Conservation (phyloP, 2,329 filamentous ascomycete species). For the Thermomyces lanuginosus region DNA sequence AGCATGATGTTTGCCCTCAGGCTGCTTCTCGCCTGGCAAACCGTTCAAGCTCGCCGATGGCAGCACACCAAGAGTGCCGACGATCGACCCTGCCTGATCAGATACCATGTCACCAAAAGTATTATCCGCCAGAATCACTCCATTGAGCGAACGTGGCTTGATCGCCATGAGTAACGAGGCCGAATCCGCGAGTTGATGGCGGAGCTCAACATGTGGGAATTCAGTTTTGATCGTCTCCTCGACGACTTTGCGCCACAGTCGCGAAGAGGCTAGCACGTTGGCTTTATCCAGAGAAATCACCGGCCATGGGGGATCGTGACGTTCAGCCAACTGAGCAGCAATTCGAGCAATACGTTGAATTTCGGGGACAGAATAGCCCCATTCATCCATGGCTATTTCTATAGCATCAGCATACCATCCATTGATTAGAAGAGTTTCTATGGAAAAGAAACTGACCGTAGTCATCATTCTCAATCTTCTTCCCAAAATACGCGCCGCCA, state of each 20-base stretch:
- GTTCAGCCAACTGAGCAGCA: constrained; percentile 59
- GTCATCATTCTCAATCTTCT: constrained; percentile 21
- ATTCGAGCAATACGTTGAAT: constrained; percentile 68
- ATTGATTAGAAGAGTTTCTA: not conserved
- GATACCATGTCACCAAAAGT: constrained; percentile 86
- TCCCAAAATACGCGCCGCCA: constrained; percentile 27
- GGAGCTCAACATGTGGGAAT: constrained; percentile 64
- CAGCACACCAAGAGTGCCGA: constrained; percentile 67
- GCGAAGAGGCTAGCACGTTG: constrained; percentile 73
- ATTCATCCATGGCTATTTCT: constrained; percentile 52
- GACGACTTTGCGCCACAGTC: constrained; percentile 72
- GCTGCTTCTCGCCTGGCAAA: constrained; percentile 49
- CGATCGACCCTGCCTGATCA: constrained; percentile 81
- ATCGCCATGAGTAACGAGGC: constrained; percentile 88
- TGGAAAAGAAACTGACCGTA: constrained; percentile 36
- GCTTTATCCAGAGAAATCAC: constrained; percentile 85
- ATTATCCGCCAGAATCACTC: constrained; percentile 76
- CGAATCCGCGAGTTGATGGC: constrained; percentile 78
- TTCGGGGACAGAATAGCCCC: constrained; percentile 67
- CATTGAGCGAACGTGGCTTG: constrained; percentile 68
- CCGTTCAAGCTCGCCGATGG: constrained; percentile 73
- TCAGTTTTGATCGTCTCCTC: constrained; percentile 64
- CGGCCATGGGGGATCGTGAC: constrained; percentile 51
- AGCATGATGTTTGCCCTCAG: constrained; percentile 59
- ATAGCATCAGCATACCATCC: not conserved